Conservation (phyloP, 139 green algal species). For the Chlamydomonas sphaeroides region DNA sequence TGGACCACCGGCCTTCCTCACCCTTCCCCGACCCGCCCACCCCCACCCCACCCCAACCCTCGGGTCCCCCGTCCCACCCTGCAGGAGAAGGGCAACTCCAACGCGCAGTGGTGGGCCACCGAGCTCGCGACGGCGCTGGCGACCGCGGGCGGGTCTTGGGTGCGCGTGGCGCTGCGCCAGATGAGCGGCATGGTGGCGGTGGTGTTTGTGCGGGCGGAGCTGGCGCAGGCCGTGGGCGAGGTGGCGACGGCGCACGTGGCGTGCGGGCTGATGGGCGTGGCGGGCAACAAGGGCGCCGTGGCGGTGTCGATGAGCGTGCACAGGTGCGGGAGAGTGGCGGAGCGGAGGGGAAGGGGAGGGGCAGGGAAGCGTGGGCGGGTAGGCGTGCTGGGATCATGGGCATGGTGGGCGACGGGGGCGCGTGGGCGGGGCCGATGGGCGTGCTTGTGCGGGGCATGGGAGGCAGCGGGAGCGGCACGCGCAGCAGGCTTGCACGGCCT, state of each 20-base stretch:
- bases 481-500: too few relatives aligned
- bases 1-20: too few relatives aligned
- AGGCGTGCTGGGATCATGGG: too few relatives aligned
- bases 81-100: conserved; percentile 80
- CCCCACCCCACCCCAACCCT: too few relatives aligned
- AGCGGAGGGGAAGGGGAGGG: neutral
- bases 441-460: too few relatives aligned
- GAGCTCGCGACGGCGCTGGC: conserved; percentile 60
- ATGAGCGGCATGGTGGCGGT: conserved; percentile 86
- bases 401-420: too few relatives aligned
- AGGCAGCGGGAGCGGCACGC: too few relatives aligned
- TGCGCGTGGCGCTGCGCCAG: conserved; percentile 80
- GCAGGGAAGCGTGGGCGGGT: neutral
- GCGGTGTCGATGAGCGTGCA: conserved; percentile 87
- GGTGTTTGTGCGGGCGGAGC: conserved; percentile 63
- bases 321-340: conserved; percentile 67
- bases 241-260: conserved; percentile 85
- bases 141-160: conserved; percentile 43
- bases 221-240: conserved; percentile 70
- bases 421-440: too few relatives aligned
- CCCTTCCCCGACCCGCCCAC: too few relatives aligned
- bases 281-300: conserved; percentile 96
- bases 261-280: conserved; percentile 90
- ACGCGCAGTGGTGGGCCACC: conserved; percentile 76
- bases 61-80: too few relatives aligned